A percentile compares a stretch with the other conserved stretches of the same genome.
phyloP scores from a whole-genome alignment of 768 basidiomycete genomes.

The Mycena vitilis region DNA sequence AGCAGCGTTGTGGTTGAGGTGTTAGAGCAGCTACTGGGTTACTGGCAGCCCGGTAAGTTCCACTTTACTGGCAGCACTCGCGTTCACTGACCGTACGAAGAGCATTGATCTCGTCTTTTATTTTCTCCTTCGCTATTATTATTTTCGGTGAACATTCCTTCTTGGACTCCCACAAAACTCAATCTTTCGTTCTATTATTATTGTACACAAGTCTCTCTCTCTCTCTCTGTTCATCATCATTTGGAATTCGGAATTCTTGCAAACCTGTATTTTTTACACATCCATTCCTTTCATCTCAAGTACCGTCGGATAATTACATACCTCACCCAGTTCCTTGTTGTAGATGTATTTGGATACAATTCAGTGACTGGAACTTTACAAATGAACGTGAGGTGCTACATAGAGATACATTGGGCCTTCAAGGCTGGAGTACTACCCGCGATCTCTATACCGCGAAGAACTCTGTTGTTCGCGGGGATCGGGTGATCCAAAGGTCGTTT shows the following conservation, averaged over 20 bases:
- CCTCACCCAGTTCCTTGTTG: slow-evolving; percentile 27
- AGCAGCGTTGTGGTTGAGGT: slow-evolving; percentile 89
- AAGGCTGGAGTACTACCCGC: slow-evolving; percentile 8
- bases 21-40: slow-evolving; percentile 74
- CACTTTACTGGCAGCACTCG: slow-evolving; percentile 14
- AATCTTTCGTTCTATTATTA: slow-evolving; percentile 26
- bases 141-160: slow-evolving; percentile 3
- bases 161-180: slow-evolving; percentile 5
- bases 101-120: slow-evolving; percentile 16
- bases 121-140: slow-evolving; percentile 2
- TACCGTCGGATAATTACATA: slow-evolving; percentile 35
- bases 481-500: slow-evolving; percentile 32
- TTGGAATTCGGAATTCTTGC: slow-evolving; percentile 30
- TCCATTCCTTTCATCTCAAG: slow-evolving; percentile 25
- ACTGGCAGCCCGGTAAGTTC: slow-evolving; percentile 55
- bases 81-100: slow-evolving; percentile 14
- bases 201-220: slow-evolving; percentile 31
- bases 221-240: slow-evolving; percentile 23
- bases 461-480: slow-evolving; percentile 21
- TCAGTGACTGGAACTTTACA: slow-evolving; percentile 25
- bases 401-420: slow-evolving; percentile 9
- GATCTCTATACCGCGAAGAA: slow-evolving; percentile 24
- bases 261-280: slow-evolving; percentile 36
- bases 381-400: slow-evolving; percentile 30
- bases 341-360: slow-evolving; percentile 39